Percentiles rank a stretch among this genome's conserved stretches.
Conservation (phyloP, 805 yeast genomes). For the Ogataea ramenticola region DNA sequence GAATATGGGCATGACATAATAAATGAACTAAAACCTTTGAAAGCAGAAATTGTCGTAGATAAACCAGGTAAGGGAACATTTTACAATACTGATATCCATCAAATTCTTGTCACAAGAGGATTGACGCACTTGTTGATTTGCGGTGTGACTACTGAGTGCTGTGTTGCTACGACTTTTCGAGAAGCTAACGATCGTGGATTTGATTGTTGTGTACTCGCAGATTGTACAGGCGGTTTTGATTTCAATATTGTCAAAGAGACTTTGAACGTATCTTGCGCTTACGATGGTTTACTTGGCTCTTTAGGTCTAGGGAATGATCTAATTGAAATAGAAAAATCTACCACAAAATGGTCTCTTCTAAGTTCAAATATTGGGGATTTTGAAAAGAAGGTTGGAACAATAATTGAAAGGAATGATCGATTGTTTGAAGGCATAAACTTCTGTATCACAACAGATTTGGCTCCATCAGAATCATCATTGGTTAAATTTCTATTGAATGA, state of each 20-base stretch:
- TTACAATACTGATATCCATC: conserved; percentile 24
- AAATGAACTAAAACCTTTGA: conserved; percentile 21
- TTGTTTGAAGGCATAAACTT: too few species aligned
- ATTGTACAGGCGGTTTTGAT: conserved; percentile 12
- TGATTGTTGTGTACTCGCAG: conserved; percentile 16
- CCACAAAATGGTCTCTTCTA: not conserved
- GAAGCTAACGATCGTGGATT: conserved; percentile 28
- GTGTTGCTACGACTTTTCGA: conserved; percentile 26
- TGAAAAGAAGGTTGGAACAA: not conserved
- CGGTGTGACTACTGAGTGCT: conserved; percentile 29
- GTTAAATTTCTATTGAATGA: not conserved
- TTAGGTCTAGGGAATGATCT: conserved; percentile 5
- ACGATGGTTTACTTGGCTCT: conserved; percentile 12
- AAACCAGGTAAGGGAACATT: conserved; percentile 28
- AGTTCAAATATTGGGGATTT: not conserved
- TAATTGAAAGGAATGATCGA: too few species aligned
- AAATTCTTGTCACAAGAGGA: conserved; percentile 19
- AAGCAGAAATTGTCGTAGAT: conserved; percentile 21
- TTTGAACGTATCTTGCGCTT: conserved; percentile 9
- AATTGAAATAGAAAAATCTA: not conserved
- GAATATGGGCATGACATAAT: conserved; percentile 27
- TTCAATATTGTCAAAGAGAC: conserved; percentile 8
- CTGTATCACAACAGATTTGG: not conserved
- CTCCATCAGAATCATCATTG: not conserved
- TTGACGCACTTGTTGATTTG: conserved; percentile 21